Base-by-base conservation (phyloP, 1,139 yeast genomes). In the Candida pseudocylindracea region DNA sequence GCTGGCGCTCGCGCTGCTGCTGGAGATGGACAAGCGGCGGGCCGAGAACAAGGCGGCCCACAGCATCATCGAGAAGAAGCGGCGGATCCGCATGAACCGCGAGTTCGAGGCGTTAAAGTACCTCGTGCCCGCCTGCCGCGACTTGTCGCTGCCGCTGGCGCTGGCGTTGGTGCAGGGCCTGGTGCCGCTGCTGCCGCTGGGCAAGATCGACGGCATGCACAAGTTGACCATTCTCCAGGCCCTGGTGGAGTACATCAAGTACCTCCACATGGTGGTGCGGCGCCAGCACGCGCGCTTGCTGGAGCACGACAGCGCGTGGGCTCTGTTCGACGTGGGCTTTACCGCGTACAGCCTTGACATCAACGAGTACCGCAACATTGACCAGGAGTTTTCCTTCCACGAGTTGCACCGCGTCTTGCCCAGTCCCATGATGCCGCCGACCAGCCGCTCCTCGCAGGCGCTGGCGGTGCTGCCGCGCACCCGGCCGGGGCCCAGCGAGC, bases 71-170 rank as follows among this genome's bases (percentile, higher is more conserved):
- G 93, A 79, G 46, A 74, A 80, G 43, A 66, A 81, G 42, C 60
- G 93, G 41, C 56, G 93, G 36, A 64, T 73, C 36, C 75, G 76
- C 47, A 75, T 79, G 55, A 79, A 79, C 49, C 58, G 85, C 36
- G 91, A 79, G 48, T 79, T 78, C 46, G 91, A 76, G 45, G 83
- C 88, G 2, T 59, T 79, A 38, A 75, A 79, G 45, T 71, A 64
- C 42, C 53, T 79, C 33, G 72, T 79, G 13, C 93, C 93, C 2
- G 85, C 91, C 10, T 79, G 92, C 48, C 54, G 76, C 29, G 50
- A 53, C 26, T 8, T 8, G 10, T 8, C 8, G 9, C 10, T 9
- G 10, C 10, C 10, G 8, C 8, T 8, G 10, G 26, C 8, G 26
- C 10, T 9, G 10, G 26, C 10, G 8, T 25, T 8, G 10, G 10